Base-by-base conservation (phyloP, 208 protist genomes). In the Leishmania tarentolae region DNA sequence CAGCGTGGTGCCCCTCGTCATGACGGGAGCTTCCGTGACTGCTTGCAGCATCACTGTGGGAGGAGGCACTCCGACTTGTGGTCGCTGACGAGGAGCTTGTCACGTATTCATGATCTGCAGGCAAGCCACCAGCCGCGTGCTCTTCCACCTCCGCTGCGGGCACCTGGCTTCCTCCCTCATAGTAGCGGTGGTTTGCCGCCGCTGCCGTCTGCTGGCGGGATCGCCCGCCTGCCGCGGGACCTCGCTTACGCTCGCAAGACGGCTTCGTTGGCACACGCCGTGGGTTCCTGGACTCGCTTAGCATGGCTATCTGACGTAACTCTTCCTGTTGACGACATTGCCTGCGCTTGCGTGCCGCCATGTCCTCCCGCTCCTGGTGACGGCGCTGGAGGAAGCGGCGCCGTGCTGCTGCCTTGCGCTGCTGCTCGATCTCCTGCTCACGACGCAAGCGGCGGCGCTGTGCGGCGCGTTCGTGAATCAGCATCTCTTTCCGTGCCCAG, bases 401-500 rank as follows among this genome's bases (percentile, higher is more conserved):
- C 0, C 89, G 85, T 17, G 84, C 84, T 53, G 71, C 77, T 52
- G 84, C 87, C 53, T 76, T 87, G 66, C 78, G 82, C 59, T 87
- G 84, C 74, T 85, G 75, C 76, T 93, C 91, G 42, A 88, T 68
- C 50, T 84, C 83, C 69, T 88, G 83, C 72, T 87, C 88, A 0
- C 89, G 89, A n/a, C 78, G 80, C 72, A 81, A 50, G 81, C 91
- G 86, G 28, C 82, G 83, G 42, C 91, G 89, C 40, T 87, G 90
- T 19, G 81, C 78, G 37, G 81, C 77, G 6, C 83, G 80, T 66
- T 94, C 90, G 35, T 89, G 75, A 40, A 92, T 87, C 31, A 96
- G 82, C 83, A 90, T 87, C 81, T 93, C 90, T 37, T 90, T 91
- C 31, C 92, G 87, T 5, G 85, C 86, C 91, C 92, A 96, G 88